Base-by-base conservation (phyloP, 108 stramenopile species). In the Stephanodiscus triporus region DNA sequence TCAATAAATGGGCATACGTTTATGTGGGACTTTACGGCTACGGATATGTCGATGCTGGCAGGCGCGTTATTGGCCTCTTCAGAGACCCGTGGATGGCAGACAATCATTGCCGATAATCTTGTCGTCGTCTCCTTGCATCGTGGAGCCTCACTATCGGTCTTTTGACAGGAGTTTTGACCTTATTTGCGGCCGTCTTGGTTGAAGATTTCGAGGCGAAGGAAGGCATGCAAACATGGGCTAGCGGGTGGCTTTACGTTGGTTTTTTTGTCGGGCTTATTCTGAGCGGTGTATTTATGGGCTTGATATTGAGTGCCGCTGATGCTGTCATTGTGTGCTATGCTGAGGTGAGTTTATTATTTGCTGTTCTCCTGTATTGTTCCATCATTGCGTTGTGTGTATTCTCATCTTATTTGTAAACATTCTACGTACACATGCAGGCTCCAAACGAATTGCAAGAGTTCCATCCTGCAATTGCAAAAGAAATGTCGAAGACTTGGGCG, bases 241-340 rank as follows among this genome's bases (percentile, higher is more conserved):
- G 71, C 70, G 24, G 0, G 57, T 32, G 75, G 75, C 1, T 76
- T 76, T 65, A 62, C 29, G 24, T 78, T 29, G 84, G 82, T 2
- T 63, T 78, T 30, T 27, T 85, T 43, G 50, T 82, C 7, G 87
- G 84, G 19, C 45, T 79, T 17, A 6, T 70, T 40, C 38, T 85
- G n/a, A 75, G 80, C 66, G 47, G 54, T 10, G 30, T 85, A 24
- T 66, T 86, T 37, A 53, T 80, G 55, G 57, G 68, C 14, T 70
- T 81, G 43, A 23, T 96, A 22, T 74, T 81, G n/a, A 84, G 84
- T 65, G 91, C 91, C 10, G 87, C 84, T 9, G 80, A 90, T 62
- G 88, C 91, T 11, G 81, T 89, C 10, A 83, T 92, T 61, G 95
- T 96, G 17, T 91, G 89, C 76, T 96, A 87, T 68, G 91, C 92